phyloP scores from a whole-genome alignment of 2,329 filamentous ascomycete species.

The Dactylonectria estremocensis region DNA sequence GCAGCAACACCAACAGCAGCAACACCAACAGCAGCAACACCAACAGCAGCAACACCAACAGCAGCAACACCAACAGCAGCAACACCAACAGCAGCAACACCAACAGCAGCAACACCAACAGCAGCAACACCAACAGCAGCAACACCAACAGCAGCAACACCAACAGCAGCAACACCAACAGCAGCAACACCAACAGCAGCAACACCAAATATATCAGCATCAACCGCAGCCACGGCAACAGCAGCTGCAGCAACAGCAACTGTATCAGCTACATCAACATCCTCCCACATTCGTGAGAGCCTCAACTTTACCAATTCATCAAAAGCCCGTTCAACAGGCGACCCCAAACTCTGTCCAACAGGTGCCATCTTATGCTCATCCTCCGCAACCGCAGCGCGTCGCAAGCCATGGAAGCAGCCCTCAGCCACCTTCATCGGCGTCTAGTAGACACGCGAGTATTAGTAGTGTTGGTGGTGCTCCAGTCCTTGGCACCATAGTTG shows the following conservation, averaged over 20 bases:
- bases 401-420: slow-evolving; percentile 24
- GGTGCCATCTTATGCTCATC: slow-evolving; percentile 5
- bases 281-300: slow-evolving; percentile 2
- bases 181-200: background rate
- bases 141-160: background rate
- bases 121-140: slow-evolving; percentile 9
- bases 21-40: background rate
- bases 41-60: slow-evolving; percentile 1
- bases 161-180: background rate
- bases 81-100: slow-evolving; percentile 1
- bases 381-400: slow-evolving; percentile 18
- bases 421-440: slow-evolving; percentile 11
- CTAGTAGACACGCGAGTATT: slow-evolving; percentile 31
- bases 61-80: background rate
- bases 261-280: slow-evolving; percentile 1
- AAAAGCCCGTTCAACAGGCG: slow-evolving; percentile 26
- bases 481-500: slow-evolving; percentile 29
- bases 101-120: slow-evolving; percentile 4
- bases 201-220: too few species aligned
- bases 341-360: slow-evolving; percentile 13
- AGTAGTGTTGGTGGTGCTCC: slow-evolving; percentile 29
- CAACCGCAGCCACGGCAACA: slow-evolving; percentile 25
- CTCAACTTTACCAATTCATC: slow-evolving; percentile 15
- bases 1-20: slow-evolving; percentile 13
- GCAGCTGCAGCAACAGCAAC: background rate